Percentiles rank a stretch among this genome's conserved stretches.
Conservation (phyloP, 345 rosid genomes). For the Rhizophora mangle region DNA sequence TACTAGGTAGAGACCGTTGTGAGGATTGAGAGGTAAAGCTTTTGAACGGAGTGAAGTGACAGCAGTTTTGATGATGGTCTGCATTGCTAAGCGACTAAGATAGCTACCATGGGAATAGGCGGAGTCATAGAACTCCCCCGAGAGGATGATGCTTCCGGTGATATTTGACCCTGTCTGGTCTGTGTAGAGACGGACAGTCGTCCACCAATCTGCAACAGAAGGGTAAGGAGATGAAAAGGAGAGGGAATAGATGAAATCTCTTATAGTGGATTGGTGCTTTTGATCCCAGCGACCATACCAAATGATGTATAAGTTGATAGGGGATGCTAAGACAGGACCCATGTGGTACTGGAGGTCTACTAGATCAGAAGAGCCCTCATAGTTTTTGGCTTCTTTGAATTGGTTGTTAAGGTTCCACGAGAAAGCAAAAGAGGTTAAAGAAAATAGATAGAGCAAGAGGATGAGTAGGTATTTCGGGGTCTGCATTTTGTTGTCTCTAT, state of each 20-base stretch:
- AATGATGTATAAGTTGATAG: slow-evolving; percentile 46
- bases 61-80: slow-evolving; percentile 47
- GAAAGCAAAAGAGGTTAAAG: slow-evolving; percentile 14
- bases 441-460: slow-evolving; percentile 14
- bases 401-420: slow-evolving; percentile 25
- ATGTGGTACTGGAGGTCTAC: slow-evolving; percentile 54
- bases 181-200: slow-evolving; percentile 46
- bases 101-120: slow-evolving; percentile 50
- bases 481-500: slow-evolving; percentile 15
- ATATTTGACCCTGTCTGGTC: slow-evolving; percentile 67
- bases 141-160: slow-evolving; percentile 34
- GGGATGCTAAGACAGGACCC: slow-evolving; percentile 65
- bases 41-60: slow-evolving; percentile 21
- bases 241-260: slow-evolving; percentile 56
- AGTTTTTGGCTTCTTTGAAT: slow-evolving; percentile 35
- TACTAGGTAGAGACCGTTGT: slow-evolving; percentile 51
- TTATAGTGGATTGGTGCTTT: slow-evolving; percentile 45
- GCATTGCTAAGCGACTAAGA: slow-evolving; percentile 49
- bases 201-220: slow-evolving; percentile 68
- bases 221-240: slow-evolving; percentile 51
- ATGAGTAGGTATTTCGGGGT: slow-evolving; percentile 17
- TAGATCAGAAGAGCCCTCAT: slow-evolving; percentile 54
- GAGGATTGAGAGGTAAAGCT: slow-evolving; percentile 46
- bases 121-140: slow-evolving; percentile 46
- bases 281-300: slow-evolving; percentile 71